Evolutionary conservation across 768 basidiomycete species (phyloP), one percentile per base, ranked within the genome.

Genomic region (Mycena vulgaris): DNA sequence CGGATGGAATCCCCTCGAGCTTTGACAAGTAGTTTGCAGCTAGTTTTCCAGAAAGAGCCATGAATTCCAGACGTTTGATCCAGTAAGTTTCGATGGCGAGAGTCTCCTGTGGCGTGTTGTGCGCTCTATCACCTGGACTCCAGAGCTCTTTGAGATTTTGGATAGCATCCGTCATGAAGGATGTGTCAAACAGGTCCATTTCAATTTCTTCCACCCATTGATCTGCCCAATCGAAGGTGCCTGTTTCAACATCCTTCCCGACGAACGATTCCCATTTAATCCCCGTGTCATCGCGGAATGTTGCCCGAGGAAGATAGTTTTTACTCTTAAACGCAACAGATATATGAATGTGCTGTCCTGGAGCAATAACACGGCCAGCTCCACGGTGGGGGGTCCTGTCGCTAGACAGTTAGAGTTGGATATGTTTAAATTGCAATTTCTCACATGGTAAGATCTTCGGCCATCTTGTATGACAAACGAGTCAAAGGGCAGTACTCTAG

Each of bases 321-420:
- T 47, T 35, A 10, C 9, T 40, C 25, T 57, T 66, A 47, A 66
- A 66, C 0, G 64, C 64, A 19, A 66, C 64, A n/a, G 42, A 45
- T 45, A 45, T 45, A 10, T 45, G 42, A n/a, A 45, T 45, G 21
- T 21, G 42, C 42, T 45, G 42, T n/a, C 42, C 42, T 3, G 42
- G 42, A 21, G 23, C 64, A 27, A 66, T 66, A 1, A 45, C 19
- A 28, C 64, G 64, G 13, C 64, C 64, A 7, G 42, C 42, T 21
- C 63, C 63, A 1, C 13, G 28, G 40, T 64, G 63, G 8, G 49
- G 63, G 0, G n/a, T 25, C 16, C 63, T 64, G 7, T 21, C 2
- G 9, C 5, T 6, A 9, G 39, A 40, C 16, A 14, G 39, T n/a
- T 6, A n/a, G 42, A 19, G 2, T 51, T 13, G n/a, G n/a, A 49